Evolutionary conservation across 1,284 basidiomycete species (phyloP).

Genomic region (Xerocomus minutiporus): DNA sequence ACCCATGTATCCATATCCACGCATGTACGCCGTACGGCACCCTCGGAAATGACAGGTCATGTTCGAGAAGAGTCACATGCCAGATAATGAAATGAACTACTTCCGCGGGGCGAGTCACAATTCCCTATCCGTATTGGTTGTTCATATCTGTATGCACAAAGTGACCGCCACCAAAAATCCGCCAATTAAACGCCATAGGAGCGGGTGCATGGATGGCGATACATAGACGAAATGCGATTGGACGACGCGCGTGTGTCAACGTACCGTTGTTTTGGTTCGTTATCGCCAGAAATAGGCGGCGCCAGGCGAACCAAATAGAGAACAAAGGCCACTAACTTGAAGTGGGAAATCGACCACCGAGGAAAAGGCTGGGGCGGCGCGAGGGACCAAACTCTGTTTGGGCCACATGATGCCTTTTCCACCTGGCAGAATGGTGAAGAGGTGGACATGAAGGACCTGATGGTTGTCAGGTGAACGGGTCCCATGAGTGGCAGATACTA

Average conservation of each 20-base stretch:
- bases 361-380: not conserved
- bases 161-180: not conserved
- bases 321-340: not conserved
- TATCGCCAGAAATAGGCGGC: not conserved
- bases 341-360: not conserved
- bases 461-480: not conserved
- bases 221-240: not conserved
- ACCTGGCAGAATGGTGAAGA: not conserved
- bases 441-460: not conserved
- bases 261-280: constrained; percentile 10
- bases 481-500: not conserved
- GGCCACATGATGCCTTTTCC: not conserved
- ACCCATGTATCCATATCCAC: not conserved
- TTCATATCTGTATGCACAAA: not conserved
- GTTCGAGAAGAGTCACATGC: not conserved
- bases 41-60: not conserved
- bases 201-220: not conserved
- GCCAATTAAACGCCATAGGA: constrained; percentile 3
- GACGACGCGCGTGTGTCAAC: constrained; percentile 18
- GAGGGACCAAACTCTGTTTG: not conserved
- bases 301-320: not conserved
- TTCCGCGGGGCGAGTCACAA: not conserved
- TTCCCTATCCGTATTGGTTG: not conserved
- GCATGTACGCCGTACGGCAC: not conserved
- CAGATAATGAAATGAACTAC: not conserved